Evolutionary conservation across 306 rosid genomes (phyloP).

Genomic region (Sicyos baderoa): DNA sequence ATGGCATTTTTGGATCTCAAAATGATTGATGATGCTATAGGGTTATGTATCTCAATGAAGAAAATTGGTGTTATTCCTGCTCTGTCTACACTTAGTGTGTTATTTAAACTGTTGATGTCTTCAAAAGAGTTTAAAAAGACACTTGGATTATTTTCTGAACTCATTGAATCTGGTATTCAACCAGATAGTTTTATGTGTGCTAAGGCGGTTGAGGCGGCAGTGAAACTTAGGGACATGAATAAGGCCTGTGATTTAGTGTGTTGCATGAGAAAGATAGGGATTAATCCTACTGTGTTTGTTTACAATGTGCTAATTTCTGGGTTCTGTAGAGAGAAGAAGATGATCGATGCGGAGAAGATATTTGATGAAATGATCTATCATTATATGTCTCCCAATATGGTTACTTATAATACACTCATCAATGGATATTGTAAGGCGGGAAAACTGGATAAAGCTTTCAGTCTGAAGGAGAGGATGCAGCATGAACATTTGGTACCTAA

Average conservation of each 20-base stretch:
- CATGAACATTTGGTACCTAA: slow-evolving; percentile 36
- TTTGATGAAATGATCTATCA: slow-evolving; percentile 56
- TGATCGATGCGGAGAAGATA: slow-evolving; percentile 48
- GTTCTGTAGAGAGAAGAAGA: slow-evolving; percentile 41
- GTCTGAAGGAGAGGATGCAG: slow-evolving; percentile 55
- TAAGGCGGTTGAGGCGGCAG: slow-evolving; percentile 54
- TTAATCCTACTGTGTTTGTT: slow-evolving; percentile 37
- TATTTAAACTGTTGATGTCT: slow-evolving; percentile 39
- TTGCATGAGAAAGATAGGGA: slow-evolving; percentile 38
- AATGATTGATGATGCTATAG: slow-evolving; percentile 33
- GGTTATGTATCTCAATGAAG: slow-evolving; percentile 38
- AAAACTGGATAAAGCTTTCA: slow-evolving; percentile 49
- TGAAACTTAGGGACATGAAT: slow-evolving; percentile 41
- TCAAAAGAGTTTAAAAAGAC: slow-evolving; percentile 29
- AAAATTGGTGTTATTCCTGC: slow-evolving; percentile 45
- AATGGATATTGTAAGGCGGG: slow-evolving; percentile 64
- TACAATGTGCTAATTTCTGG: slow-evolving; percentile 49
- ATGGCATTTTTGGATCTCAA: slow-evolving; percentile 38
- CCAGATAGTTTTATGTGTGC: slow-evolving; percentile 41
- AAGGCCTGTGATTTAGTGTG: slow-evolving; percentile 35
- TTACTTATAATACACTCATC: slow-evolving; percentile 55
- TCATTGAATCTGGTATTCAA: slow-evolving; percentile 38
- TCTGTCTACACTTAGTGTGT: slow-evolving; percentile 29
- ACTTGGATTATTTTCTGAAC: slow-evolving; percentile 37
- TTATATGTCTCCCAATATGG: slow-evolving; percentile 34